Base-by-base conservation (phyloP, 176 grass and related monocot genomes). In the Cymbopogon citratus region DNA sequence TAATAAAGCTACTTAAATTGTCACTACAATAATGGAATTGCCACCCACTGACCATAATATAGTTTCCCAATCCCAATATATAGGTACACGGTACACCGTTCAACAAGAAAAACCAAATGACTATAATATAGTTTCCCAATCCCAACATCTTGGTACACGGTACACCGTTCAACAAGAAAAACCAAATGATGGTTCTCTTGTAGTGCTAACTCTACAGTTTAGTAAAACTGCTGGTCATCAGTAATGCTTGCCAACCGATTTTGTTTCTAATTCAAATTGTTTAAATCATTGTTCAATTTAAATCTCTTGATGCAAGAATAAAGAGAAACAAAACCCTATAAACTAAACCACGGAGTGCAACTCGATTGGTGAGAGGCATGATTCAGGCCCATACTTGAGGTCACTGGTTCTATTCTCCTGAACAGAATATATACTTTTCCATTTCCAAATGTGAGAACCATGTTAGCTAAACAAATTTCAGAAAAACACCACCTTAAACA, bases 1-100 rank as follows among this genome's bases (percentile, higher is more conserved):
- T 39, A 80, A 60, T 60, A 60, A 80, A 49, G 41, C n/a, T 71
- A 2, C 7, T 70, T 6, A 15, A 24, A 16, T 82, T 80, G 44
- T 71, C n/a, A 29, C 24, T 68, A 35, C 3, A 49, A 84, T 75
- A 80, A 73, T 8, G 7, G 46, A 84, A 45, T 49, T 74, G 67
- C 21, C 74, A 79, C n/a, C 52, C 27, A 39, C 19, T 18, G 12
- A 66, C 57, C 67, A 69, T 27, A 76, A 68, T 44, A 81, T 27
- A 43, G 21, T 68, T 75, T 66, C 8, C 0, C 10, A 81, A 64
- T 76, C 11, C 61, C 21, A 75, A 14, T 11, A 75, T 75, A 24
- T 71, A 71, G 13, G 25, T 29, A 29, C n/a, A 45, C 13, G 0
- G 24, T 27, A 16, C n/a, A 45, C 69, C 26, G 1, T 29, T 28